Base-by-base conservation (phyloP, 2,329 filamentous ascomycete species). In the Botryosphaeria agaves region DNA sequence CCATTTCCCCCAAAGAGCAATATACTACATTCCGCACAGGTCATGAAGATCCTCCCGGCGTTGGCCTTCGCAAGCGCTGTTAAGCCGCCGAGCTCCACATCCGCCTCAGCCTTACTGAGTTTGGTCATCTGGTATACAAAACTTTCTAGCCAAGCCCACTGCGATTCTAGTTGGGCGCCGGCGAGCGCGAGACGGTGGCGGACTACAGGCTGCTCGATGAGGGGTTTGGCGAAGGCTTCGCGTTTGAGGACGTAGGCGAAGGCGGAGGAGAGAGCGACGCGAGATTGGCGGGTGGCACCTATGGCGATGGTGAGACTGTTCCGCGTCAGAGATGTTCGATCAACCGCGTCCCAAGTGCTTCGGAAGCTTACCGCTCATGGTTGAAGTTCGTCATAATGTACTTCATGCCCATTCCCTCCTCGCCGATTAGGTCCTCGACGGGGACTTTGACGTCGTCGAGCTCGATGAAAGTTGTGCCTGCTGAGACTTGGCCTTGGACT, bases 181-280 rank as follows among this genome's bases (percentile, higher is more conserved):
- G 66, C 68, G 44, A 78, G 80, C 7, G 77, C 76, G 5, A 83
- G 55, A n/a, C 76, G 59, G 47, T 82, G 73, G 16, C 78, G 57
- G 18, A 84, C 76, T 0, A 83, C 77, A 0, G 76, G 72, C 48
- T 83, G 77, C 11, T 82, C 74, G 53, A 83, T 71, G 7, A 83
- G 57, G 0, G 69, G 61, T 48, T 75, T 75, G 3, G 69, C 69
- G 39, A 78, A 79, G 1, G 73, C 73, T 47, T 77, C 72, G 12
- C 73, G 61, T 50, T 73, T 74, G 37, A 77, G 48, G 15, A 65
- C 64, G 42, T 78, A 77, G 30, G 65, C 64, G 38, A 76, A 68
- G 0, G 73, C 72, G 0, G 67, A 47, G 9, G 59, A 52, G 1
- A 78, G 55, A 1, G 69, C 72, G 2, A 76, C 70, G 6, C 67